Base-by-base conservation (phyloP, 1,284 basidiomycete genomes). In the Boletus semigastroideus region DNA sequence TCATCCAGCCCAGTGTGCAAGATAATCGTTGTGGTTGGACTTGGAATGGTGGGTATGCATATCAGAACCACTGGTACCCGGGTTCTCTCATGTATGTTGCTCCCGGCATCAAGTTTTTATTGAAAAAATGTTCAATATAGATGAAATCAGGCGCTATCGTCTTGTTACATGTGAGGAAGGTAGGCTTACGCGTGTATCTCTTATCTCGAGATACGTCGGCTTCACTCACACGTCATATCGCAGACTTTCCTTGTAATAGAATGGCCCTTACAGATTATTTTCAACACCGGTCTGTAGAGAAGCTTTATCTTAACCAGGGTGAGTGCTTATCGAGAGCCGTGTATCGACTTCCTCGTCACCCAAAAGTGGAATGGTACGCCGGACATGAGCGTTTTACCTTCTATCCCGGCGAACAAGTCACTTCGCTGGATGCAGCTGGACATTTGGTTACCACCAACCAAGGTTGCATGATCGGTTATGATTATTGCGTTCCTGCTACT, bases 401-500 rank as follows among this genome's bases (percentile, higher is more conserved):
- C 62, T 73, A 82, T 55, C 74, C 77, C 10, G 74, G 76, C 14
- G 82, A 86, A 66, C 70, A 76, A 46, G 82, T 87, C 28, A 72
- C 69, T 6, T 70, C 68, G 36, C 73, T 86, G 48, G 75, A 80
- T 49, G 67, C 75, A 0, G 66, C 62, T 2, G 62, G 71, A 14
- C 79, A 82, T 54, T 66, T 66, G 3, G 77, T 84, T 13, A 69
- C 63, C 46, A 82, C 78, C 44, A 75, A 64, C 61, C 74, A 78
- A 51, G 78, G 76, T 30, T 72, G 78, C 19, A 61, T 64, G 19
- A 74, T 86, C 60, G 53, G 67, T 36, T 90, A 87, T 61, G 80
- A 87, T 61, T 77, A 78, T 44, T 83, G 83, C 37, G 72, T 87
- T n/a, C 68, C 90, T 28, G 84, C 87, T 1, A 90, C 88, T 0